A percentile compares a stretch with the other conserved stretches of the same genome.
These are phyloP conservation scores for Madurella mycetomatis DNA, from an alignment of 2,329 filamentous ascomycete species.

Conservation along the genomic window DNA sequence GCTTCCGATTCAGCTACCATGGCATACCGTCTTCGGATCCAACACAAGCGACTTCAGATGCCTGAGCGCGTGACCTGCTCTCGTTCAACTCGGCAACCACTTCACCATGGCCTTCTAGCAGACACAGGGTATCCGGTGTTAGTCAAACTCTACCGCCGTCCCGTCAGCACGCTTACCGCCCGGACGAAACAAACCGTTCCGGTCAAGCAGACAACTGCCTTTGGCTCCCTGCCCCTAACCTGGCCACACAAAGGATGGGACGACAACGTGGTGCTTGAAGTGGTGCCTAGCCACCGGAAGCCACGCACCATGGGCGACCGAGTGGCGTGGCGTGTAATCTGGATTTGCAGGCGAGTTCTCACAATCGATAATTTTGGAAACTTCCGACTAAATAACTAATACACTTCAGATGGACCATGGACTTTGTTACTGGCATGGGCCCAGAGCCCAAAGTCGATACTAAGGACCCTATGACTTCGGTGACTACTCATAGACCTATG, in stretches of 20 bases:
- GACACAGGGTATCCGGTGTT: neutral
- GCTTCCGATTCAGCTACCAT: neutral
- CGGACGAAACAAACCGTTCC: neutral
- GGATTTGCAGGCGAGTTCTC: slow-evolving; percentile 39
- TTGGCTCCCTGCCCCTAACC: slow-evolving; percentile 6
- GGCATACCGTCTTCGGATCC: neutral
- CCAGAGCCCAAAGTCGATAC: slow-evolving; percentile 65
- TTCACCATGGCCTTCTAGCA: neutral
- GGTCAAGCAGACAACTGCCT: neutral
- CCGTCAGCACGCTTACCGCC: neutral
- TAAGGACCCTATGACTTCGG: slow-evolving; percentile 38
- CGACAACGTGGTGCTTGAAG: slow-evolving; percentile 68
- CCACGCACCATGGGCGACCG: slow-evolving; percentile 70
- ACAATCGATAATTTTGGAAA: neutral
- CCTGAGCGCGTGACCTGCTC: neutral
- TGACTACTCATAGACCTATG: slow-evolving; percentile 55
- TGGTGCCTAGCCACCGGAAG: slow-evolving; percentile 72
- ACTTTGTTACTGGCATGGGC: slow-evolving; percentile 67
- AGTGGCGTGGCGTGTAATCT: slow-evolving; percentile 70
- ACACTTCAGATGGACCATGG: slow-evolving; percentile 65
- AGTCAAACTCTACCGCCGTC: neutral
- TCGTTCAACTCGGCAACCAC: neutral
- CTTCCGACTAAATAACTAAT: neutral
- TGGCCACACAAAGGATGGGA: slow-evolving; percentile 73
- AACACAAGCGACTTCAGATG: neutral